phyloP scores from a whole-genome alignment of 2,329 filamentous ascomycete genomes.

The Chaetomiaceae sp. region DNA sequence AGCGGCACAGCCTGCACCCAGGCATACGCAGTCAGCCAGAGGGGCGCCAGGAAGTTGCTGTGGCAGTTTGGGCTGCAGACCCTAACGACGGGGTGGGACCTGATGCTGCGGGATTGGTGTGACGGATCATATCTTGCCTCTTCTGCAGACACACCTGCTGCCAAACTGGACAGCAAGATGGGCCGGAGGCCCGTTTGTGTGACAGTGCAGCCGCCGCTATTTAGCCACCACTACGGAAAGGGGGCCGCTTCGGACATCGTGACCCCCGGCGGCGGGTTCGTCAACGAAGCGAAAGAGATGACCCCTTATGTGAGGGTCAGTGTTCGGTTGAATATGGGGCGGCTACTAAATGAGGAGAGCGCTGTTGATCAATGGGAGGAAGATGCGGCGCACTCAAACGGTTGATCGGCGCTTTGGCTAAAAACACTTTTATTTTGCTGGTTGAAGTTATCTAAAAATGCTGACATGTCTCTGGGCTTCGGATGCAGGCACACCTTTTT shows the following conservation, averaged over 20 bases:
- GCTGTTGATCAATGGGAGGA: constrained; percentile 27
- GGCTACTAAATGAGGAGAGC: constrained; percentile 22
- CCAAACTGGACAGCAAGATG: too few relatives aligned
- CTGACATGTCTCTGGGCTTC: too few relatives aligned
- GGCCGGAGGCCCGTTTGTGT: constrained; percentile 25
- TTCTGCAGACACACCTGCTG: not conserved
- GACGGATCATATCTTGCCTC: constrained; percentile 30
- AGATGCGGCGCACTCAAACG: not conserved
- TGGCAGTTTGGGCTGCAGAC: constrained; percentile 40
- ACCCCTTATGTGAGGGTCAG: constrained; percentile 30
- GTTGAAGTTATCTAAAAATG: too few relatives aligned
- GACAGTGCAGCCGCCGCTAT: constrained; percentile 31
- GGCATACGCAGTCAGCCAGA: constrained; percentile 42
- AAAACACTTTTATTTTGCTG: too few relatives aligned
- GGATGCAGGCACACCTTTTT: too few relatives aligned
- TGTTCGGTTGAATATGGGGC: constrained; percentile 29
- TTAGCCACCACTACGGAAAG: constrained; percentile 28
- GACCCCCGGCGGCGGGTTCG: constrained; percentile 29
- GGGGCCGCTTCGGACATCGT: constrained; percentile 29
- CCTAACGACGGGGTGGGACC: constrained; percentile 39
- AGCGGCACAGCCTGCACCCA: constrained; percentile 38
- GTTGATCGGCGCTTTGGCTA: too few relatives aligned
- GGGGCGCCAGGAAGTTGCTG: constrained; percentile 41
- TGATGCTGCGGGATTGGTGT: constrained; percentile 45
- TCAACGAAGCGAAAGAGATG: constrained; percentile 26